Evolutionary conservation across 768 basidiomycete species (phyloP).

Genomic region (Xerocomus brunneocitrinus): DNA sequence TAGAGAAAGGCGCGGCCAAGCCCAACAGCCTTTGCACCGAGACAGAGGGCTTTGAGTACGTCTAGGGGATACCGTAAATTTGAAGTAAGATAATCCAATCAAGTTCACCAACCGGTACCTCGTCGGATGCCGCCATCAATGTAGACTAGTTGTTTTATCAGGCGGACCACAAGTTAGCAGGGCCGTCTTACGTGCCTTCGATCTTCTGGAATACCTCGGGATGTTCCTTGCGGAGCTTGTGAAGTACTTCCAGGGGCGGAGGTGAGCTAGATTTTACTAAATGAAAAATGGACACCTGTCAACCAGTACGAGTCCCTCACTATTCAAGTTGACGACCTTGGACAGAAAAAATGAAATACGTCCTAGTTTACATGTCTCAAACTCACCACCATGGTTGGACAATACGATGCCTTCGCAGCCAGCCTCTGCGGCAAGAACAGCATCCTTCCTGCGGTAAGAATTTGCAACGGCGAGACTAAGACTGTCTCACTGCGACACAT

Average conservation of each 20-base stretch:
- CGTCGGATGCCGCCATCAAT: conserved; percentile 75
- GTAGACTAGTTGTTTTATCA: conserved; percentile 51
- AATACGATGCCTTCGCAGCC: conserved; percentile 86
- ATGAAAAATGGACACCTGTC: not conserved
- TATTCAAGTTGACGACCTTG: conserved; percentile 75
- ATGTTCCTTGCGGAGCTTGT: conserved; percentile 63
- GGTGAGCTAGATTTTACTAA: conserved; percentile 48
- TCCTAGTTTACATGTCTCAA: not conserved
- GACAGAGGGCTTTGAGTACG: conserved; percentile 83
- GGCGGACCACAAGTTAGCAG: not conserved
- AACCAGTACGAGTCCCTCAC: conserved; percentile 36
- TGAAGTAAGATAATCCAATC: not conserved
- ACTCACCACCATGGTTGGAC: conserved; percentile 84
- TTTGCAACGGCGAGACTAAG: not conserved
- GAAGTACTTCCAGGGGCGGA: conserved; percentile 74
- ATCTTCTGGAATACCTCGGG: conserved; percentile 70
- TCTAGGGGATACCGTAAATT: conserved; percentile 37
- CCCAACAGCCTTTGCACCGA: conserved; percentile 85
- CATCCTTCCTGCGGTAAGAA: conserved; percentile 53
- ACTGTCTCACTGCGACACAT: conserved; percentile 52
- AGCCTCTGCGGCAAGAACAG: conserved; percentile 74
- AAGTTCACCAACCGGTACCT: conserved; percentile 57
- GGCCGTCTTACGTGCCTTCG: conserved; percentile 46
- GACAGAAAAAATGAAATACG: conserved; percentile 1
- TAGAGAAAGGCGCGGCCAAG: conserved; percentile 84